These are phyloP conservation scores for Alternaria tenuissima DNA, from an alignment of 2,329 filamentous ascomycete species.

Conservation along the genomic window DNA sequence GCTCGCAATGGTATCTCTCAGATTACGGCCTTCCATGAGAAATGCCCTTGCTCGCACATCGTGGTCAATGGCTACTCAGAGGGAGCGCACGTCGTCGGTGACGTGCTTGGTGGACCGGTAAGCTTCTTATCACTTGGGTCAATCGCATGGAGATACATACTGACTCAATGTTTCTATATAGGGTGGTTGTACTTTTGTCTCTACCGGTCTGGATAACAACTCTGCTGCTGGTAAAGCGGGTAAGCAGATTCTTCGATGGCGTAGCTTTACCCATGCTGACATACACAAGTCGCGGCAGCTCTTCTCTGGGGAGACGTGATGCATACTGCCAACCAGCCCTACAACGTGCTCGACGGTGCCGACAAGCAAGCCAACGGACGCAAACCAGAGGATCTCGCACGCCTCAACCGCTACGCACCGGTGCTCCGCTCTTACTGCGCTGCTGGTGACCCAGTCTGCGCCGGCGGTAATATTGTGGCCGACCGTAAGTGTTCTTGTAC, in stretches of 20 bases:
- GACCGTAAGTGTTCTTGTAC: too few species aligned
- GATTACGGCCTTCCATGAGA: conserved; percentile 63
- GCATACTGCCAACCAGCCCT: conserved; percentile 32
- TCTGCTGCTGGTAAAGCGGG: conserved; percentile 34
- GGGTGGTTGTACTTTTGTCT: conserved; percentile 29
- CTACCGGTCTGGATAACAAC: conserved; percentile 27
- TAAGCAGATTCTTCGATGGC: conserved; percentile 22
- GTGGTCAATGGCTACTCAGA: conserved; percentile 68
- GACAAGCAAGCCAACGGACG: conserved; percentile 24
- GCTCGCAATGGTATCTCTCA: conserved; percentile 29
- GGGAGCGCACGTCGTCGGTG: conserved; percentile 67
- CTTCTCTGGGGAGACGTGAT: conserved; percentile 35
- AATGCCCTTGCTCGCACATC: conserved; percentile 64
- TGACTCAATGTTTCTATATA: too few species aligned
- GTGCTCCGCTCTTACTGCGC: conserved; percentile 71
- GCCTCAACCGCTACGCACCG: conserved; percentile 44
- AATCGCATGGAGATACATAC: too few species aligned
- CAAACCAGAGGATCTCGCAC: conserved; percentile 20
- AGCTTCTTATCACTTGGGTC: too few species aligned
- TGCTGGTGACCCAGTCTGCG: conserved; percentile 68
- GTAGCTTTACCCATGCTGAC: too few species aligned
- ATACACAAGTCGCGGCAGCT: conserved; percentile 29
- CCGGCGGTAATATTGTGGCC: conserved; percentile 58
- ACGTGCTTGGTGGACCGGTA: conserved; percentile 61
- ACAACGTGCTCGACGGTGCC: conserved; percentile 34